phyloP scores from a whole-genome alignment of 441 rosid genomes.

The Mallotus repandus region DNA sequence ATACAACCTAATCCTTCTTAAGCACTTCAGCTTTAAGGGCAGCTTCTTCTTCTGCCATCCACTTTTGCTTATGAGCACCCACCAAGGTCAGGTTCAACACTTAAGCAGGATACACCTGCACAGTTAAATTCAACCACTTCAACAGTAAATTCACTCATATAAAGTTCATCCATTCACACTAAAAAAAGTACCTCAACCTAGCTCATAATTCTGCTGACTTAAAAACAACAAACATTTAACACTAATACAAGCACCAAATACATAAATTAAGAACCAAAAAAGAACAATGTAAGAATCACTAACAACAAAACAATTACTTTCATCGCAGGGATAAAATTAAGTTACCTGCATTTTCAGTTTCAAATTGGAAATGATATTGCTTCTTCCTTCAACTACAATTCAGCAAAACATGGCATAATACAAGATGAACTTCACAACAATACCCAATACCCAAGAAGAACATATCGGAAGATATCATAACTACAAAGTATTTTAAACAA shows the following conservation, averaged over 20 bases:
- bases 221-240: background rate
- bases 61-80: conserved; percentile 99
- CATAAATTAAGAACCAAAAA: background rate
- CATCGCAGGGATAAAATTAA: background rate
- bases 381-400: background rate
- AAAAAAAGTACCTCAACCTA: conserved; percentile 2
- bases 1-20: too few relatives aligned
- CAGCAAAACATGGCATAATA: background rate
- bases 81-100: conserved; percentile 33
- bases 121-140: background rate
- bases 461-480: too few relatives aligned
- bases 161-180: background rate
- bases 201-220: background rate
- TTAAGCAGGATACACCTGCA: conserved; percentile 7
- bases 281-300: background rate
- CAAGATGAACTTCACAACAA: background rate
- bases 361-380: background rate
- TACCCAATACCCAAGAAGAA: too few relatives aligned
- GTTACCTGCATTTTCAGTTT: background rate
- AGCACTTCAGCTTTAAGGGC: conserved; percentile 86
- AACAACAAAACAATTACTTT: background rate
- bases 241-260: too few relatives aligned
- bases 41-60: conserved; percentile 95
- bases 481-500: too few relatives aligned
- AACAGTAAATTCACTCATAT: background rate